Evolutionary conservation across 495 filamentous ascomycete genomes (phyloP).

Genomic region (Neurospora sp.): DNA sequence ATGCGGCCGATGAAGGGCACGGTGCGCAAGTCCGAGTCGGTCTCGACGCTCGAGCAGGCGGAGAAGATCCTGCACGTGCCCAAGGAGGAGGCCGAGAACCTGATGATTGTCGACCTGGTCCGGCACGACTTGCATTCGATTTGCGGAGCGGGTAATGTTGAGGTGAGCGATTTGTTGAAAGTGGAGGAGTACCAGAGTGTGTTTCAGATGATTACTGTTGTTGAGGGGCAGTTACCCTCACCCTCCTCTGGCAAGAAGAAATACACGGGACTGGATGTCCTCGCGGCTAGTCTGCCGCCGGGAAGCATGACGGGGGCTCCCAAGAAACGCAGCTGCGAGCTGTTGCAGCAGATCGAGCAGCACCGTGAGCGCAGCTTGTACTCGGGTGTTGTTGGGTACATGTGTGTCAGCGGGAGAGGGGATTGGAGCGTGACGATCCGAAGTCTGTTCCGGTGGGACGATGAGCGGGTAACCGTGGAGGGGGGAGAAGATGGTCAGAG

Average conservation of each 20-base stretch:
- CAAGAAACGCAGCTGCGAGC: constrained; percentile 79
- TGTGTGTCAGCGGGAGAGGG: constrained; percentile 73
- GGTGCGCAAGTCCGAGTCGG: constrained; percentile 55
- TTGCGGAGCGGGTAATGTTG: constrained; percentile 58
- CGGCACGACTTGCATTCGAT: constrained; percentile 83
- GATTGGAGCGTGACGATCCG: constrained; percentile 87
- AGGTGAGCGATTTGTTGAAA: constrained; percentile 55
- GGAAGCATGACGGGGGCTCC: constrained; percentile 95
- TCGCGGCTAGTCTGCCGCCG: constrained; percentile 70
- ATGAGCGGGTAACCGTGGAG: constrained; percentile 26
- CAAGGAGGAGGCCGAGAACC: constrained; percentile 90
- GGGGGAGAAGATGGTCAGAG: constrained; percentile 2
- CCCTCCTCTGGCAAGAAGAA: constrained; percentile 2
- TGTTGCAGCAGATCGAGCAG: constrained; percentile 60
- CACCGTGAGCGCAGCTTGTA: constrained; percentile 64
- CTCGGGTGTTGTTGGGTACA: constrained; percentile 79
- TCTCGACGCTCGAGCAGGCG: constrained; percentile 53
- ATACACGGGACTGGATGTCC: constrained; percentile 59
- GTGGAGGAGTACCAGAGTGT: constrained; percentile 87
- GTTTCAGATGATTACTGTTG: constrained; percentile 80
- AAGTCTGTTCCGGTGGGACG: constrained; percentile 59
- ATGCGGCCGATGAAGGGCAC: constrained; percentile 94
- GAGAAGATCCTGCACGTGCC: constrained; percentile 57
- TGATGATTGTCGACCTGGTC: constrained; percentile 96
- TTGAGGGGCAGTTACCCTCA: constrained; percentile 55